Conservation (phyloP, 2,329 filamentous ascomycete species). For the Cladosporium sp. region DNA sequence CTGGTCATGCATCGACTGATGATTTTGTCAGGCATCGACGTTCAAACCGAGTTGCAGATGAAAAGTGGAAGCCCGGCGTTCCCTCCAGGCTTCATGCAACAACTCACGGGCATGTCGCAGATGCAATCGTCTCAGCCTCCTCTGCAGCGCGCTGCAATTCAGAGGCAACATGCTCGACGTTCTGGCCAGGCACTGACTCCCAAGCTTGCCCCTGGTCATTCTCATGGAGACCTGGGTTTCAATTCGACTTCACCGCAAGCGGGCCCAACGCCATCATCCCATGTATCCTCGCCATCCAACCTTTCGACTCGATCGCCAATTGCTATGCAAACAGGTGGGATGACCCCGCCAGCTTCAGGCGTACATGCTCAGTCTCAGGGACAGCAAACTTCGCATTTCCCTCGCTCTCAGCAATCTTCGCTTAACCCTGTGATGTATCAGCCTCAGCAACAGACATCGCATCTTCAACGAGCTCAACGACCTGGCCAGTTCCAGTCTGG, state of each 20-base stretch:
- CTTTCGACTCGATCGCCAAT: slow-evolving; percentile 61
- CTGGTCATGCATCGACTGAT: background rate
- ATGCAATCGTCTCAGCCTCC: slow-evolving; percentile 47
- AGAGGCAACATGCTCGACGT: slow-evolving; percentile 60
- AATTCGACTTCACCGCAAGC: slow-evolving; percentile 68
- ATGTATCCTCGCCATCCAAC: slow-evolving; percentile 67
- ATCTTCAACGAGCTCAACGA: slow-evolving; percentile 16
- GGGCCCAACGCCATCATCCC: slow-evolving; percentile 80
- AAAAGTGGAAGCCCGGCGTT: slow-evolving; percentile 88
- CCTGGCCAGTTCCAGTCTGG: slow-evolving; percentile 28
- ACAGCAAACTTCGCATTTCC: slow-evolving; percentile 43
- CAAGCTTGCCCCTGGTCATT: slow-evolving; percentile 43
- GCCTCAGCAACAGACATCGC: slow-evolving; percentile 36
- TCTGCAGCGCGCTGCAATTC: slow-evolving; percentile 78
- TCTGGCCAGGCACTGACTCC: slow-evolving; percentile 38
- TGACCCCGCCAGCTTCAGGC: slow-evolving; percentile 62
- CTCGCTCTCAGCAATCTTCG: slow-evolving; percentile 45
- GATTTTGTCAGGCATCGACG: slow-evolving; percentile 76
- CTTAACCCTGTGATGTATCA: slow-evolving; percentile 48
- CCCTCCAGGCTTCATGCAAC: slow-evolving; percentile 58
- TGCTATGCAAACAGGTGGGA: slow-evolving; percentile 61
- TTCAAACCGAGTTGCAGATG: slow-evolving; percentile 89
- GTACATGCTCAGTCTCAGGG: slow-evolving; percentile 54
- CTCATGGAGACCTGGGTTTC: slow-evolving; percentile 44
- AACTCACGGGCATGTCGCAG: slow-evolving; percentile 67